phyloP scores from a whole-genome alignment of 2,329 filamentous ascomycete species.

The Ascochyta clinopodiicola region DNA sequence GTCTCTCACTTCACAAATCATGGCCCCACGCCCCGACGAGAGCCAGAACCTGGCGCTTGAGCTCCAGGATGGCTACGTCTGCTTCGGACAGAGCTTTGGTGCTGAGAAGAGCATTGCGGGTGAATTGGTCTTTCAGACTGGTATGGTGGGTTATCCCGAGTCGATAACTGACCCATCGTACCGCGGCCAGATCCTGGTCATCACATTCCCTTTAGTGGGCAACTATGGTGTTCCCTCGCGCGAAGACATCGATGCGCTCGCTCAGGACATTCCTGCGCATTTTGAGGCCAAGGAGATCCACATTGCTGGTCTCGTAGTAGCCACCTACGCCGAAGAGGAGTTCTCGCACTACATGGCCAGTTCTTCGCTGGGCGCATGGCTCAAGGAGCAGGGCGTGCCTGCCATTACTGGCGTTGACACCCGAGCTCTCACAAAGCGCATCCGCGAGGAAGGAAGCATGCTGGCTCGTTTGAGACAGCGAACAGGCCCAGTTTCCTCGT shows the following conservation, averaged over 20 bases:
- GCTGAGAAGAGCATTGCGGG: slow-evolving; percentile 92
- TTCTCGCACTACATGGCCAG: slow-evolving; percentile 92
- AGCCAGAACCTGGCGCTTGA: slow-evolving; percentile 81
- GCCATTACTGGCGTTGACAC: slow-evolving; percentile 97
- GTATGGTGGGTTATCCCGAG: slow-evolving; percentile 99
- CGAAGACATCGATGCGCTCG: slow-evolving; percentile 81
- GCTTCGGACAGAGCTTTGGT: slow-evolving; percentile 96
- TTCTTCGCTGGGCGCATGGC: slow-evolving; percentile 90
- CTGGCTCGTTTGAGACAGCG: slow-evolving; percentile 86
- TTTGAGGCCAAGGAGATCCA: slow-evolving; percentile 95
- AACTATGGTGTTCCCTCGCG: slow-evolving; percentile 97
- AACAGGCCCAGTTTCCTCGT: slow-evolving; percentile 53
- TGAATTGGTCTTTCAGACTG: slow-evolving; percentile 98
- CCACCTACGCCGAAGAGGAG: slow-evolving; percentile 91
- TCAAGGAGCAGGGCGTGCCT: slow-evolving; percentile 93
- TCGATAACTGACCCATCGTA: slow-evolving; percentile 88
- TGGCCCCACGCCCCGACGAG: slow-evolving; percentile 41
- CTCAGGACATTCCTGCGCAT: slow-evolving; percentile 85
- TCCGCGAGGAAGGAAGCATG: slow-evolving; percentile 94
- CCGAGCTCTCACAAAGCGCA: slow-evolving; percentile 89
- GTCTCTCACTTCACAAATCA: slow-evolving; percentile 35
- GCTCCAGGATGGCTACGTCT: slow-evolving; percentile 88
- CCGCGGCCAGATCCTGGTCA: slow-evolving; percentile 90
- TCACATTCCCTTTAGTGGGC: slow-evolving; percentile 93
- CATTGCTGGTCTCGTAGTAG: slow-evolving; percentile 87